Conservation (phyloP, 176 grass and related monocot genomes). For the Carex parvula region DNA sequence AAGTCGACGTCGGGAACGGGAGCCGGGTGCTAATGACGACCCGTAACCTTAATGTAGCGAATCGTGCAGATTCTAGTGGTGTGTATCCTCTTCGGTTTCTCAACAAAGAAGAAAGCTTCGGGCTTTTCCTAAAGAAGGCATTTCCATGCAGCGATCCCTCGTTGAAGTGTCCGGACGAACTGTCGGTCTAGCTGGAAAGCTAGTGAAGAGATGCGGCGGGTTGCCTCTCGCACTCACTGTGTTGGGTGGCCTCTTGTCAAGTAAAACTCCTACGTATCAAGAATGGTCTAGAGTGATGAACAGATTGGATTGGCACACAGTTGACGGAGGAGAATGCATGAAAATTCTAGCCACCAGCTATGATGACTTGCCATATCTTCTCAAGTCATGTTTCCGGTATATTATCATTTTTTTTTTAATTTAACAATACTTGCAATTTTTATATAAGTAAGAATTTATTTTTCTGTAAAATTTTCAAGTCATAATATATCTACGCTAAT, state of each 20-base stretch:
- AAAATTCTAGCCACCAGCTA: neutral
- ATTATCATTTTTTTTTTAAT: neutral
- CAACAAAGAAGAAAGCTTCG: conserved; percentile 4
- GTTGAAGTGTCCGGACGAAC: neutral
- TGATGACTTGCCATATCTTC: neutral
- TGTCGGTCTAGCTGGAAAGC: neutral
- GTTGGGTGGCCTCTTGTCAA: neutral
- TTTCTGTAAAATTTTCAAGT: too few species aligned
- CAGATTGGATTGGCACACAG: neutral
- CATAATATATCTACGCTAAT: neutral
- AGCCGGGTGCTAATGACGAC: conserved; percentile 22
- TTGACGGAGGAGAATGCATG: neutral
- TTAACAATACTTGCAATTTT: neutral
- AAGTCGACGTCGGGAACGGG: neutral
- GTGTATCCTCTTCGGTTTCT: neutral
- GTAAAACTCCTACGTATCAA: neutral
- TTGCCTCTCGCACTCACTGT: neutral
- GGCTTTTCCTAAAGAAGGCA: conserved; percentile 13
- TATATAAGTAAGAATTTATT: neutral
- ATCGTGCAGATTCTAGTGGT: neutral
- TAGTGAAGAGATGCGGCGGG: neutral
- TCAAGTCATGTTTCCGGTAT: neutral
- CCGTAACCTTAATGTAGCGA: neutral
- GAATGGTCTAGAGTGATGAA: neutral
- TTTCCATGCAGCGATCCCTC: neutral